These are phyloP conservation scores for Termitomyces sp. DNA, from an alignment of 768 basidiomycete genomes.

Conservation along the genomic window DNA sequence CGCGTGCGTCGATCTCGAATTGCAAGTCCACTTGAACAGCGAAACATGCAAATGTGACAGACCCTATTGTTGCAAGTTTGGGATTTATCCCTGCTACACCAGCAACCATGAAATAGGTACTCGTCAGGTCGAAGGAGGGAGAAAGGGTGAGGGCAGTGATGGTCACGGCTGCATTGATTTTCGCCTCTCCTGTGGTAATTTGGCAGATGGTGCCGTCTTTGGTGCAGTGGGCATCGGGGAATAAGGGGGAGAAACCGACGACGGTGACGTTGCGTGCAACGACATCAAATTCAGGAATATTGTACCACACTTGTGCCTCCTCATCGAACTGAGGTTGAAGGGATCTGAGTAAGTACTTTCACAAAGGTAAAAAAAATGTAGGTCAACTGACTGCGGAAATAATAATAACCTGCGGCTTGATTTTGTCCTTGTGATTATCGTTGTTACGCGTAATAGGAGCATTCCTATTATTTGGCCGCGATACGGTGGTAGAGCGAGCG, in stretches of 20 bases:
- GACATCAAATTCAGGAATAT: conserved; percentile 2
- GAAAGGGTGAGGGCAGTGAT: conserved; percentile 4
- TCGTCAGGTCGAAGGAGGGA: conserved; percentile 6
- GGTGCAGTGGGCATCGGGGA: conserved; percentile 5
- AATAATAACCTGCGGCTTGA: conserved; percentile 5
- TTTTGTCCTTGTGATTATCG: background rate
- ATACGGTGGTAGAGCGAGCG: background rate
- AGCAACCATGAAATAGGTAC: conserved; percentile 4
- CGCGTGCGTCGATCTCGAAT: conserved; percentile 12
- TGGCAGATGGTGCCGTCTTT: conserved; percentile 1
- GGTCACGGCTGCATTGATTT: conserved; percentile 3
- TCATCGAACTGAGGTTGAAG: conserved; percentile 1
- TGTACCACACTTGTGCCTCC: conserved; percentile 1
- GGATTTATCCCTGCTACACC: conserved; percentile 1
- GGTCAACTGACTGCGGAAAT: conserved; percentile 3
- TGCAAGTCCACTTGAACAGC: conserved; percentile 9
- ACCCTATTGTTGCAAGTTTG: conserved; percentile 5
- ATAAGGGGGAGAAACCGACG: conserved; percentile 2
- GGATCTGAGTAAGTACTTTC: background rate
- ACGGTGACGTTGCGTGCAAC: conserved; percentile 1
- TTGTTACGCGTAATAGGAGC: background rate
- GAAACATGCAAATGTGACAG: conserved; percentile 11
- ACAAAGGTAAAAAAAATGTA: background rate
- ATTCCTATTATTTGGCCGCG: background rate
- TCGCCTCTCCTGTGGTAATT: background rate